Evolutionary conservation across 2,329 filamentous ascomycete species (phyloP).

Genomic region (Ophiocordyceps unilateralis): DNA sequence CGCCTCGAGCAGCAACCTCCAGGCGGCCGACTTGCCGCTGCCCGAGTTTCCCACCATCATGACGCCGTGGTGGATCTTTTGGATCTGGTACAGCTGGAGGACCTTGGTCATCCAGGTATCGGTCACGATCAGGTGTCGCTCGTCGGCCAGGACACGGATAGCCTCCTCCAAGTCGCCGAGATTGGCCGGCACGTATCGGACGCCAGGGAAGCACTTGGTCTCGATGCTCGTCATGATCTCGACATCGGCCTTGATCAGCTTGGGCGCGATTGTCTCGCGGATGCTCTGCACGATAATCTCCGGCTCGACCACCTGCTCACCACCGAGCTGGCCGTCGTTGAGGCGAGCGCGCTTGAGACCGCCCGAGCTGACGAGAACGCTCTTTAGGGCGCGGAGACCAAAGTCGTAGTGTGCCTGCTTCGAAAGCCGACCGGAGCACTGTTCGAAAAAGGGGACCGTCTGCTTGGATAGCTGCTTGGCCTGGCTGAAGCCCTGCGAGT

Average conservation of each 20-base stretch:
- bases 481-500: conserved; percentile 96
- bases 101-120: conserved; percentile 97
- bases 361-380: conserved; percentile 93
- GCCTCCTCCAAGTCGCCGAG: conserved; percentile 63
- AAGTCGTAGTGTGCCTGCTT: conserved; percentile 99
- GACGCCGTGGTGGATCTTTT: conserved; percentile 94
- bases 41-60: conserved; percentile 99
- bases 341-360: conserved; percentile 80
- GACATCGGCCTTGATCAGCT: conserved; percentile 84
- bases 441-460: conserved; percentile 95
- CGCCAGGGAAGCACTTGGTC: conserved; percentile 71
- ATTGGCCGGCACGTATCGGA: conserved; percentile 82
- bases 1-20: conserved; percentile 82
- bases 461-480: conserved; percentile 88
- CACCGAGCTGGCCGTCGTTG: conserved; percentile 35
- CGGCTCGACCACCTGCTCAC: conserved; percentile 67
- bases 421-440: conserved; percentile 62
- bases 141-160: conserved; percentile 65
- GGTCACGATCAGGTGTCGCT: conserved; percentile 75
- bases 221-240: conserved; percentile 78
- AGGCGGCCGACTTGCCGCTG: conserved; percentile 91
- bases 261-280: conserved; percentile 93
- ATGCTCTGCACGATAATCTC: conserved; percentile 98
- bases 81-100: conserved; percentile 93
- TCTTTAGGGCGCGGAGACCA: conserved; percentile 91